phyloP scores from a whole-genome alignment of 371 early-diverging fungal genomes.

The Mycotypha africana region DNA sequence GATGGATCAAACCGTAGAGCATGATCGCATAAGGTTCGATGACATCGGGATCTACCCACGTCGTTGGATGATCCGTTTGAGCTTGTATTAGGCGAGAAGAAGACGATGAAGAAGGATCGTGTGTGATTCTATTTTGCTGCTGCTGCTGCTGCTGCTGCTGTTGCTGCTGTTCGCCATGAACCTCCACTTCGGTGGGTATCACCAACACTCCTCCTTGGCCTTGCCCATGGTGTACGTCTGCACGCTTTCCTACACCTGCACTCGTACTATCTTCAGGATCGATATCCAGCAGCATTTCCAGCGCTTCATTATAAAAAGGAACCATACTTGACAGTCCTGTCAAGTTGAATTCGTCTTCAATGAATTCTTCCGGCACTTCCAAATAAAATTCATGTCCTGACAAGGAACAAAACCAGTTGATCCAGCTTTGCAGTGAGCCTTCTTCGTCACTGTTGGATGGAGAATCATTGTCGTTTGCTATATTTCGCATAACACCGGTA shows the following conservation, averaged over 20 bases:
- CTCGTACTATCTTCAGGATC: slow-evolving; percentile 58
- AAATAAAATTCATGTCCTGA: slow-evolving; percentile 82
- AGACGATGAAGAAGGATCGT: no score
- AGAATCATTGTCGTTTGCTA: slow-evolving; percentile 14
- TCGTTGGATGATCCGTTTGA: no score
- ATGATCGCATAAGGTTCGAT: slow-evolving; percentile 52
- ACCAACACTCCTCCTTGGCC: background rate
- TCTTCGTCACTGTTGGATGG: slow-evolving; percentile 15
- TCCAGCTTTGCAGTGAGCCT: slow-evolving; percentile 60
- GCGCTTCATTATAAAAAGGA: slow-evolving; percentile 75
- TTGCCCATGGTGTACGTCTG: background rate
- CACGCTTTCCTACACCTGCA: slow-evolving; percentile 1
- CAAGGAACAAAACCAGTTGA: slow-evolving; percentile 85
- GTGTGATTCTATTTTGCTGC: no score
- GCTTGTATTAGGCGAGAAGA: no score
- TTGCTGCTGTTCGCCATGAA: slow-evolving; percentile 33
- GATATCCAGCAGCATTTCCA: slow-evolving; percentile 84
- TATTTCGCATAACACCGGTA: background rate
- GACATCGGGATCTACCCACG: slow-evolving; percentile 35
- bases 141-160: slow-evolving; percentile 3
- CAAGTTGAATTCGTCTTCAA: slow-evolving; percentile 93
- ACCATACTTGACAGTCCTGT: slow-evolving; percentile 85
- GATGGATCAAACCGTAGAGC: slow-evolving; percentile 81
- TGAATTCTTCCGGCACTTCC: slow-evolving; percentile 85
- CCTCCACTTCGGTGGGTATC: slow-evolving; percentile 19